A percentile compares a stretch with the other conserved stretches of the same genome.
These are phyloP conservation scores for Dothideomycetes sp. DNA, from an alignment of 2,329 filamentous ascomycete genomes.

Conservation along the genomic window DNA sequence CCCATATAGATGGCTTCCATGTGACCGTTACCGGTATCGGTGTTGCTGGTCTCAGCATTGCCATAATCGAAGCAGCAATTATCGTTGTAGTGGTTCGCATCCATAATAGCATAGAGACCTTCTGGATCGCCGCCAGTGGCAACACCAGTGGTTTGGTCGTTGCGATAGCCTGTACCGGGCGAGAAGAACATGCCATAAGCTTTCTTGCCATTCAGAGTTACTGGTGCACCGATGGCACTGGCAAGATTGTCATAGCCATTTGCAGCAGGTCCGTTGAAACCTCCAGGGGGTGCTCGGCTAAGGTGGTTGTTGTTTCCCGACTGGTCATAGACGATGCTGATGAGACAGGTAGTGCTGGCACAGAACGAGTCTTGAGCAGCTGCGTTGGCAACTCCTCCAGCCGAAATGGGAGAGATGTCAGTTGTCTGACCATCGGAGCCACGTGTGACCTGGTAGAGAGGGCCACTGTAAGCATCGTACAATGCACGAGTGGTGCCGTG, in stretches of 20 bases:
- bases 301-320: conserved; percentile 54
- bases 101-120: conserved; percentile 52
- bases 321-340: conserved; percentile 47
- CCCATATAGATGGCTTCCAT: conserved; percentile 64
- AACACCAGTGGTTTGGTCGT: conserved; percentile 43
- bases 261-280: conserved; percentile 47
- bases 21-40: conserved; percentile 50
- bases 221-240: conserved; percentile 50
- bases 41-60: conserved; percentile 33
- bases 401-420: conserved; percentile 42
- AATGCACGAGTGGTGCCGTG: conserved; percentile 56
- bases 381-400: conserved; percentile 54
- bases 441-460: conserved; percentile 53
- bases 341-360: conserved; percentile 19
- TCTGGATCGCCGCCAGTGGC: conserved; percentile 48
- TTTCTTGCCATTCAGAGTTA: conserved; percentile 45
- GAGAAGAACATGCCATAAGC: conserved; percentile 56
- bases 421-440: conserved; percentile 42
- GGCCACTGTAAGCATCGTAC: conserved; percentile 44
- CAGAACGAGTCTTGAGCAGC: conserved; percentile 39
- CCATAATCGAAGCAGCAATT: conserved; percentile 43
- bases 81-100: conserved; percentile 51
- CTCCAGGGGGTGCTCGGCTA: conserved; percentile 48
- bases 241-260: conserved; percentile 53
- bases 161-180: conserved; percentile 55